Conservation (phyloP, 2,329 filamentous ascomycete species). For the Ophiocordyceps camponoti-leonardi region DNA sequence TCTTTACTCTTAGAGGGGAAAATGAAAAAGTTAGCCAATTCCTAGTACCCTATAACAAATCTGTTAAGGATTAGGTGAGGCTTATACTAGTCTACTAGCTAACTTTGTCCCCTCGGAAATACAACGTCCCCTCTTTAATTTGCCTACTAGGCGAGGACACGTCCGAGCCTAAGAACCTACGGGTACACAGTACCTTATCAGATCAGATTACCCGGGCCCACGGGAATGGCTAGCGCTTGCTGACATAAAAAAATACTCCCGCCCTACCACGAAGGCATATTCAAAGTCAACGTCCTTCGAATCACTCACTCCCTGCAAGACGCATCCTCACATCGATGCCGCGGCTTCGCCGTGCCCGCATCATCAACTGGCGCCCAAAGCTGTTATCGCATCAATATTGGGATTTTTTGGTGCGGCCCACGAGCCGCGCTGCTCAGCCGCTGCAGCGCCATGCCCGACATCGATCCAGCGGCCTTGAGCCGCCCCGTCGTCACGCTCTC, state of each 20-base stretch:
- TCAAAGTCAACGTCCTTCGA: not conserved
- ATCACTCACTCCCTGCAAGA: not conserved
- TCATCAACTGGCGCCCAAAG: slow-evolving; percentile 24
- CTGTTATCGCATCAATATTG: slow-evolving; percentile 23
- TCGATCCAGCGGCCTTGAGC: slow-evolving; percentile 52
- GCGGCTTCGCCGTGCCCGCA: slow-evolving; percentile 21
- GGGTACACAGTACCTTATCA: too few species aligned
- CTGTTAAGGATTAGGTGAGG: too few species aligned
- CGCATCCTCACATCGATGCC: slow-evolving; percentile 19
- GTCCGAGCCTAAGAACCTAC: too few species aligned
- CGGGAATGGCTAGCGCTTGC: not conserved
- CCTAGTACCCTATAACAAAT: too few species aligned
- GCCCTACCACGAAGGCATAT: not conserved
- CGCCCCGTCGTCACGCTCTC: slow-evolving; percentile 39
- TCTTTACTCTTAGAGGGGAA: too few species aligned
- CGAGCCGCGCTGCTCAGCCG: slow-evolving; percentile 21
- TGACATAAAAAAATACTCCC: not conserved
- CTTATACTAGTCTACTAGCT: too few species aligned
- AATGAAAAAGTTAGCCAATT: too few species aligned
- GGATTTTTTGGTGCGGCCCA: slow-evolving; percentile 24
- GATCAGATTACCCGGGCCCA: too few species aligned
- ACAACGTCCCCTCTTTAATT: too few species aligned
- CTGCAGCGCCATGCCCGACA: slow-evolving; percentile 40
- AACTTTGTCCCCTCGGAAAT: too few species aligned
- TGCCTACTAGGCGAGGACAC: too few species aligned